Evolutionary conservation across 2,329 filamentous ascomycete species (phyloP).

Genomic region (Tricladium varicosporioides): DNA sequence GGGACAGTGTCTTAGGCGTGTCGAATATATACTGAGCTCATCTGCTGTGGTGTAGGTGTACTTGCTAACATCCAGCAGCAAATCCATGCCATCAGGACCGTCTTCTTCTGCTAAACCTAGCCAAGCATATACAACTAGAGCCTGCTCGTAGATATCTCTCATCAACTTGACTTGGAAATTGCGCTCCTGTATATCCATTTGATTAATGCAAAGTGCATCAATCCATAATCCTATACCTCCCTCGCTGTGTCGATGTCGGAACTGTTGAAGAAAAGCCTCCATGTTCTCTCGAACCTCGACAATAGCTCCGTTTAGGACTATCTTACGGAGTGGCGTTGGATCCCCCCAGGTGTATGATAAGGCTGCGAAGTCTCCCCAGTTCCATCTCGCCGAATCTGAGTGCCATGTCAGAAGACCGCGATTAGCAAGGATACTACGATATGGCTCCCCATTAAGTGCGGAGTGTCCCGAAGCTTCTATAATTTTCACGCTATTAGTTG

Average conservation of each 20-base stretch:
- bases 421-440: too few relatives aligned
- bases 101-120: constrained; percentile 24
- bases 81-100: not conserved
- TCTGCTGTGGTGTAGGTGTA: not conserved
- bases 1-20: too few relatives aligned
- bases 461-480: too few relatives aligned
- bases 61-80: not conserved
- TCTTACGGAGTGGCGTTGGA: not conserved
- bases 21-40: not conserved
- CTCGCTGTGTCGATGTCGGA: not conserved
- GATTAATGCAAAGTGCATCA: constrained; percentile 30
- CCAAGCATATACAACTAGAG: constrained; percentile 24
- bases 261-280: not conserved
- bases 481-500: too few relatives aligned
- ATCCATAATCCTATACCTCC: constrained; percentile 18
- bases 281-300: not conserved
- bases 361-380: too few relatives aligned
- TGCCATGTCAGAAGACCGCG: too few relatives aligned
- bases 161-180: constrained; percentile 25
- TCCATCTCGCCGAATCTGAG: too few relatives aligned
- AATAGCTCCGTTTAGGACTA: not conserved
- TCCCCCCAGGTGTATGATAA: not conserved
- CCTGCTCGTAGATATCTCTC: constrained; percentile 26
- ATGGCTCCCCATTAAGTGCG: too few relatives aligned
- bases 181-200: constrained; percentile 22